These are phyloP conservation scores for Alternaria conjuncta DNA, from an alignment of 2,329 filamentous ascomycete genomes.

Conservation along the genomic window DNA sequence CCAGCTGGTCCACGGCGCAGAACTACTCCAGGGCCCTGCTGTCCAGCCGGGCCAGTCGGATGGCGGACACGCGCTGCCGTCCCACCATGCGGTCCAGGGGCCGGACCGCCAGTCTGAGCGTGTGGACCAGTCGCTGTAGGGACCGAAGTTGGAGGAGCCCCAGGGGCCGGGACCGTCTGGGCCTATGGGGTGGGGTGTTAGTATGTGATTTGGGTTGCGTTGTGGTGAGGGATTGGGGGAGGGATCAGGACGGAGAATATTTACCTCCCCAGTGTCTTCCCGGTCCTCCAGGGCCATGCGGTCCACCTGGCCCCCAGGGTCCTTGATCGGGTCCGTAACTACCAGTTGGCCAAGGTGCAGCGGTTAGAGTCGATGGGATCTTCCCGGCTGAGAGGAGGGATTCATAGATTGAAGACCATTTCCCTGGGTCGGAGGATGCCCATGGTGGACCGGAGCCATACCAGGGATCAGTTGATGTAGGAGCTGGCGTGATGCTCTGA, in stretches of 20 bases:
- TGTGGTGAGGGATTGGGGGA: no score
- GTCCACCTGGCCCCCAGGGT: slow-evolving; percentile 19
- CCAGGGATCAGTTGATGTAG: slow-evolving; percentile 12
- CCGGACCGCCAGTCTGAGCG: slow-evolving; percentile 33
- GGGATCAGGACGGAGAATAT: no score
- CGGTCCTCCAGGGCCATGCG: slow-evolving; percentile 6
- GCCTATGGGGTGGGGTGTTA: neutral
- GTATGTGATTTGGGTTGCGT: no score
- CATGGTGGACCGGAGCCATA: slow-evolving; percentile 21
- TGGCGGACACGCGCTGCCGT: slow-evolving; percentile 35
- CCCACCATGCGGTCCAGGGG: slow-evolving; percentile 48
- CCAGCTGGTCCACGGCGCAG: slow-evolving; percentile 48
- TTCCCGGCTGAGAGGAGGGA: slow-evolving; percentile 33
- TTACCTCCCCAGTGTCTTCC: slow-evolving; percentile 32
- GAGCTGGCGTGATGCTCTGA: slow-evolving; percentile 13
- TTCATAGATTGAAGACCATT: slow-evolving; percentile 35
- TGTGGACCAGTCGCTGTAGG: slow-evolving; percentile 39
- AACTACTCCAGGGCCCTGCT: slow-evolving; percentile 41
- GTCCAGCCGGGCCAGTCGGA: slow-evolving; percentile 49
- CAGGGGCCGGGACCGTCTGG: slow-evolving; percentile 34
- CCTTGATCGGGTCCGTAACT: slow-evolving; percentile 30
- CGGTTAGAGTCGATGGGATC: slow-evolving; percentile 35
- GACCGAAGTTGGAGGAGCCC: slow-evolving; percentile 35
- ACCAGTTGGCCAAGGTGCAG: slow-evolving; percentile 29
- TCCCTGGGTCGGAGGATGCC: slow-evolving; percentile 26